A percentile compares a stretch with the other conserved stretches of the same genome.
Conservation (phyloP, 129 eudicot species). For the Escallonia rubra region DNA sequence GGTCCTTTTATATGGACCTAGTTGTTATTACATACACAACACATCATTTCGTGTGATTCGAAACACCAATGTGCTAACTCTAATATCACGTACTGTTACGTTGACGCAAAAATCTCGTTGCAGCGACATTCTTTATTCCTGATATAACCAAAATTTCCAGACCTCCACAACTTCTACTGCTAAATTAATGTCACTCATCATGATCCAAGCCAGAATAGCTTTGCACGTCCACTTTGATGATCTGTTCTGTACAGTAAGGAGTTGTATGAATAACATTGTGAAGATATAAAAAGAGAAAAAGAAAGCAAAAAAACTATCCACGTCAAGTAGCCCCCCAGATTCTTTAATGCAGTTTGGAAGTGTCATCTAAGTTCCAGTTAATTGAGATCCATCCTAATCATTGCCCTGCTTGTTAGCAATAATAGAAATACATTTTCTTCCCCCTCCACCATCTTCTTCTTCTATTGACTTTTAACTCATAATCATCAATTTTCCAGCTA, state of each 20-base stretch:
- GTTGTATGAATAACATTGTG: neutral
- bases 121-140: neutral
- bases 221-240: neutral
- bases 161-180: neutral
- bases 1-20: neutral
- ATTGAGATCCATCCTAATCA: conserved; percentile 4
- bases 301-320: neutral
- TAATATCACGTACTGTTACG: neutral
- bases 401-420: neutral
- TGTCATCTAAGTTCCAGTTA: neutral
- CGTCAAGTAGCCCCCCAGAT: neutral
- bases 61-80: neutral
- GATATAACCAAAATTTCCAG: neutral
- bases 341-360: neutral
- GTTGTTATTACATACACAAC: neutral
- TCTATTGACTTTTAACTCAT: neutral
- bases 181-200: neutral
- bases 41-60: neutral
- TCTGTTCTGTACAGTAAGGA: neutral
- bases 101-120: neutral
- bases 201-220: neutral
- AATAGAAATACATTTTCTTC: too few relatives aligned
- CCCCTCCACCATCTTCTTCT: too few relatives aligned
- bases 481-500: neutral
- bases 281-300: neutral